A percentile compares a stretch with the other conserved stretches of the same genome.
phyloP scores from a whole-genome alignment of 768 basidiomycete genomes.

The Mycena amicta region DNA sequence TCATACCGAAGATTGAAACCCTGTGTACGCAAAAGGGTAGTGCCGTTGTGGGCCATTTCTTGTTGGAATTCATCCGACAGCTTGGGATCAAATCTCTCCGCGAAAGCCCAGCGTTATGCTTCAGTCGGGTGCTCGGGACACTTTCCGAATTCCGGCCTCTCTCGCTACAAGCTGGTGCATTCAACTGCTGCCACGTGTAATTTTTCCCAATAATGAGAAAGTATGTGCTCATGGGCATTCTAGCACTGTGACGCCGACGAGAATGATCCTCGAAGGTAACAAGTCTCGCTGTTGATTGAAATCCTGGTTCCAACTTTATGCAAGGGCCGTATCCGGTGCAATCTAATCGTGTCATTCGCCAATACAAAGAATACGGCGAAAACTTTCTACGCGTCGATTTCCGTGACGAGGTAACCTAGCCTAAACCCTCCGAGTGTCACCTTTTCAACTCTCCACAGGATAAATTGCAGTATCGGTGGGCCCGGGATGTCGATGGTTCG shows the following conservation, averaged over 20 bases:
- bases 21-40: conserved; percentile 36
- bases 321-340: conserved; percentile 71
- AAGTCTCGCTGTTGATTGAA: background rate
- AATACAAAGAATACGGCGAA: conserved; percentile 60
- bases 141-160: conserved; percentile 26
- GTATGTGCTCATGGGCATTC: background rate
- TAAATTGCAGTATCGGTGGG: conserved; percentile 71
- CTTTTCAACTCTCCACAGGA: conserved; percentile 37
- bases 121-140: conserved; percentile 37
- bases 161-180: conserved; percentile 39
- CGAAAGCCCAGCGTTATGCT: conserved; percentile 48
- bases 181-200: conserved; percentile 68
- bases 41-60: conserved; percentile 44
- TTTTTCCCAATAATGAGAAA: no score
- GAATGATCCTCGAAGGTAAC: conserved; percentile 58
- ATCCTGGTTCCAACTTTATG: background rate
- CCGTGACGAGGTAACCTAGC: conserved; percentile 57
- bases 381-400: conserved; percentile 84
- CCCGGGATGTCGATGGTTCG: conserved; percentile 60
- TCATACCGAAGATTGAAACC: conserved; percentile 46
- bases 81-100: conserved; percentile 45
- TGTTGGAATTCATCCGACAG: conserved; percentile 56
- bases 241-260: conserved; percentile 70
- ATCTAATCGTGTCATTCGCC: conserved; percentile 80
- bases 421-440: background rate